These are phyloP conservation scores for Phytopythium oedochilum DNA, from an alignment of 352 stramenopile species.

Conservation along the genomic window DNA sequence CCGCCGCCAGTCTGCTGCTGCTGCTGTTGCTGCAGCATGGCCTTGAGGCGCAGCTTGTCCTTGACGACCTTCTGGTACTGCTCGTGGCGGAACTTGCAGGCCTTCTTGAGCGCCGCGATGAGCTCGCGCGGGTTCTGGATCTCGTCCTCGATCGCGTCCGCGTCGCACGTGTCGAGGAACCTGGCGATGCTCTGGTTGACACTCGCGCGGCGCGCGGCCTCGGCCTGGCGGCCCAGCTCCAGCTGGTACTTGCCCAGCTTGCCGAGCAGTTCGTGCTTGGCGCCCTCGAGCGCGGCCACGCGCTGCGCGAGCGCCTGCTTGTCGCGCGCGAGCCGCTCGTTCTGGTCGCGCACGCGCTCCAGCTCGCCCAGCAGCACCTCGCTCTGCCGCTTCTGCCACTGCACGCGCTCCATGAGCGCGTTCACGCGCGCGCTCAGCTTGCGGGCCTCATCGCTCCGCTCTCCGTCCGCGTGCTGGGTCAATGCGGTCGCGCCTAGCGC, in stretches of 20 bases:
- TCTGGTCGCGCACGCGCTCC: slow-evolving; percentile 53
- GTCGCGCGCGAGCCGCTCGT: slow-evolving; percentile 53
- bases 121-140: slow-evolving; percentile 74
- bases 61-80: slow-evolving; percentile 83
- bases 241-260: slow-evolving; percentile 79
- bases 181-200: slow-evolving; percentile 76
- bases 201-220: slow-evolving; percentile 32
- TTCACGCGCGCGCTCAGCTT: slow-evolving; percentile 50
- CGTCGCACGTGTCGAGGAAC: slow-evolving; percentile 69
- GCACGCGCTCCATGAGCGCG: slow-evolving; percentile 59
- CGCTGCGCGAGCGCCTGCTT: slow-evolving; percentile 60
- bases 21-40: slow-evolving; percentile 47
- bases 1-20: neutral
- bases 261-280: slow-evolving; percentile 51
- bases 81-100: slow-evolving; percentile 74
- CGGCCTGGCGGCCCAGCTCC: slow-evolving; percentile 58
- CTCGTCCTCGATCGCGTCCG: slow-evolving; percentile 62
- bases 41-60: slow-evolving; percentile 68
- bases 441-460: slow-evolving; percentile 18
- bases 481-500: neutral
- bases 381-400: slow-evolving; percentile 79
- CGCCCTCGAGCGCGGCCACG: slow-evolving; percentile 32
- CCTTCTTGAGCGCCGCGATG: slow-evolving; percentile 77
- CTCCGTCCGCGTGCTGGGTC: too few relatives aligned
- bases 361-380: slow-evolving; percentile 52